Evolutionary conservation across 352 stramenopile species (phyloP), one percentile per base, ranked within the genome.

Genomic region (Phytopythium boreale): DNA sequence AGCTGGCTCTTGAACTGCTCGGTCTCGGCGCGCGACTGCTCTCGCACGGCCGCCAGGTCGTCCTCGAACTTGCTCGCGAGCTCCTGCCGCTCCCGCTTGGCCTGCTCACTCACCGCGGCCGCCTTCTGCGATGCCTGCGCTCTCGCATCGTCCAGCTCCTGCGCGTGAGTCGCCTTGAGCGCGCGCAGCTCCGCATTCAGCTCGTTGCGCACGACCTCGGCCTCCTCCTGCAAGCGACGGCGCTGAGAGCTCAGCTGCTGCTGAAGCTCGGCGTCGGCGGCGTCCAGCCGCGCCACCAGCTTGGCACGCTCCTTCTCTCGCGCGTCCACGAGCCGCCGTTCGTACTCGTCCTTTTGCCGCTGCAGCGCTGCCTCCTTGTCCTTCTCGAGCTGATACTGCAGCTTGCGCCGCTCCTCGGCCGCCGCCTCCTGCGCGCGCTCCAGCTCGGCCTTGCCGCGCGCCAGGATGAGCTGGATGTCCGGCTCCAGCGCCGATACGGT

Each of bases 401-500:
- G 50, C 49, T 79, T 84, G 15, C 77, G 76, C 6, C 80, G 75
- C 59, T 94, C 85, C 29, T 92, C 82, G 1, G 29, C 61, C 1
- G 82, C 82, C 4, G 70, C 64, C 15, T 93, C 85, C 19, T 82
- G 72, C 1, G 73, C 79, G 17, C 81, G 87, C 15, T 91, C 79
- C 9, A 91, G 55, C 43, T 91, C 84, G 19, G 71, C 79, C 69
- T 90, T 94, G 29, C 84, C 82, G 56, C 89, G 89, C 6, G 80
- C 68, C 29, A 94, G 71, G 66, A 94, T 94, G 20, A 83, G 76
- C 55, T 94, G 85, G 55, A 94, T 90, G 56, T 94, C 83, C 0
- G 85, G 83, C 58, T 94, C 85, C 20, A 94, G 62, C 7, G 85
- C 83, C 51, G 87, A 82, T 22, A 94, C 77, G 0, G 85, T 92